Conservation (phyloP, 768 basidiomycete species). For the Boletus edulis region DNA sequence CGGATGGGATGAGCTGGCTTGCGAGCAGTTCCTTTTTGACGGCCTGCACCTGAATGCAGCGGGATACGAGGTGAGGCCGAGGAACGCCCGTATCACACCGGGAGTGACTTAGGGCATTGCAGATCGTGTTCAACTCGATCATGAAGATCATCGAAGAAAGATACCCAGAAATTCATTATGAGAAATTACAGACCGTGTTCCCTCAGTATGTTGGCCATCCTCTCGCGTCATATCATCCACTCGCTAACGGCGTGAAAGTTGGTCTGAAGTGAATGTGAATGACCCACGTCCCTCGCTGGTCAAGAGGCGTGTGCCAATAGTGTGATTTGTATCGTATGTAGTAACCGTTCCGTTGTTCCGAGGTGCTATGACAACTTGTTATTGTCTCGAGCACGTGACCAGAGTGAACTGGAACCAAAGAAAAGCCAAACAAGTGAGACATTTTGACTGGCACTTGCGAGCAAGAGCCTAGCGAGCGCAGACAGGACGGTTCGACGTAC, state of each 20-base stretch:
- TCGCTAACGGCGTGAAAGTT: slow-evolving; percentile 18
- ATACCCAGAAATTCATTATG: slow-evolving; percentile 70
- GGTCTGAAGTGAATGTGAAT: slow-evolving; percentile 20
- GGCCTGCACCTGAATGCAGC: slow-evolving; percentile 77
- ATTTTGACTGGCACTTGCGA: slow-evolving; percentile 8
- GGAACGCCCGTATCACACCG: neutral
- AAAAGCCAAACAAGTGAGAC: slow-evolving; percentile 35
- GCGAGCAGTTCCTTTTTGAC: slow-evolving; percentile 59
- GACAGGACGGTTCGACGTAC: slow-evolving; percentile 15
- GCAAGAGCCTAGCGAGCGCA: neutral
- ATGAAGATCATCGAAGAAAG: slow-evolving; percentile 51
- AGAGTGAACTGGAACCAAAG: slow-evolving; percentile 55
- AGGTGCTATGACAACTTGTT: slow-evolving; percentile 13
- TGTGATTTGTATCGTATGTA: neutral
- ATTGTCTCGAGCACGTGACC: slow-evolving; percentile 31
- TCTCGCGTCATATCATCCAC: neutral
- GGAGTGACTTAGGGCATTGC: neutral
- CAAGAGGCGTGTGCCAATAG: slow-evolving; percentile 18
- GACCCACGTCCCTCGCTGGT: slow-evolving; percentile 21
- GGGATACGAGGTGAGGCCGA: slow-evolving; percentile 64
- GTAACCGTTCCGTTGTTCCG: no score
- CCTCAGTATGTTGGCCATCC: slow-evolving; percentile 46
- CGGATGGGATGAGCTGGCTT: slow-evolving; percentile 52
- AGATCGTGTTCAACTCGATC: slow-evolving; percentile 69
- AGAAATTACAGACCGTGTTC: slow-evolving; percentile 57